Evolutionary conservation across 495 filamentous ascomycete genomes (phyloP), one percentile per base, ranked within the genome.

Genomic region (Hypoxylon fragiforme): DNA sequence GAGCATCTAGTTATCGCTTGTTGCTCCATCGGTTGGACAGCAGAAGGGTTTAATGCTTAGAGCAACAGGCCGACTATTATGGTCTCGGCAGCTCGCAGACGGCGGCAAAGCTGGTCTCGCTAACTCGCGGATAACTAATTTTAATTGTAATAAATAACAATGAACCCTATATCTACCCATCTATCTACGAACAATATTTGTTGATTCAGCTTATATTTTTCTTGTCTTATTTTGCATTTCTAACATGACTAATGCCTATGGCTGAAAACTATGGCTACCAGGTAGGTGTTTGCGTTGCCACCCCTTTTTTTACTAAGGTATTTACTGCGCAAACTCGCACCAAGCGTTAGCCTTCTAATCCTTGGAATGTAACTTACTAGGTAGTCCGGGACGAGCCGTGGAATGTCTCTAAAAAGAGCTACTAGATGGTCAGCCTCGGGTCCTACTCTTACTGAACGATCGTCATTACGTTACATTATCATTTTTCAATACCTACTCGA

Each of bases 131-230:
- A 63, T 59, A 64, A 46, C 47, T 67, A 67, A 67, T 67, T 22
- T 50, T 67, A 67, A 67, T 67, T 56, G 28, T 55, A 67, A 64
- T 62, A 57, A n/a, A n/a, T n/a, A n/a, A n/a, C 48, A 55, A 62
- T 39, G 44, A 54, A 48, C 32, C 30, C 46, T 24, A 47, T 18
- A 50, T 60, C 54, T 53, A 28, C 24, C 4, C 24, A 28, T 28
- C 9, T n/a, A n/a, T 35, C 18, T 44, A 44, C 19, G 36, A 57
- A n/a, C n/a, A n/a, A n/a, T n/a, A n/a, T n/a, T n/a, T n/a, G n/a
- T n/a, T n/a, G n/a, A n/a, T n/a, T n/a, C n/a, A n/a, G n/a, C n/a
- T n/a, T n/a, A n/a, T n/a, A n/a, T n/a, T n/a, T n/a, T n/a, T n/a
- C n/a, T n/a, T n/a, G n/a, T n/a, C n/a, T n/a, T n/a, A n/a, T n/a